These are phyloP conservation scores for Arthrobotrys sphaeroides DNA, from an alignment of 2,329 filamentous ascomycete genomes.

Conservation along the genomic window DNA sequence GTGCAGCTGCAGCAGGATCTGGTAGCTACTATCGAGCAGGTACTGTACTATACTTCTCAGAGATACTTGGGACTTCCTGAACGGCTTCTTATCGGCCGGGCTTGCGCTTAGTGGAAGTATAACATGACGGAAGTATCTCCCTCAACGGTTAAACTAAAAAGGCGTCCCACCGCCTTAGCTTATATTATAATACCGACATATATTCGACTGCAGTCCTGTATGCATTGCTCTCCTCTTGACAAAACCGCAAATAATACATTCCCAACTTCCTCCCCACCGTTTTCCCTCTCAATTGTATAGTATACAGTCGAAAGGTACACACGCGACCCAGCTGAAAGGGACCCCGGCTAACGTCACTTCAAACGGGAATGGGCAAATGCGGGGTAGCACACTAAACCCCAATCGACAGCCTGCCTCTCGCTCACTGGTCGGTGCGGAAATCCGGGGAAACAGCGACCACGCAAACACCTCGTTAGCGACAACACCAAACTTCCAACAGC, in stretches of 20 bases:
- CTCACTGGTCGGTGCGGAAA: slow-evolving; percentile 21
- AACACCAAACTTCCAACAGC: slow-evolving; percentile 30
- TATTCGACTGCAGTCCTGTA: no score
- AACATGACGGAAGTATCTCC: background rate
- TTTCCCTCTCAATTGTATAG: background rate
- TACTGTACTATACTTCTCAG: background rate
- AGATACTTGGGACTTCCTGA: background rate
- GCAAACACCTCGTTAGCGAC: background rate
- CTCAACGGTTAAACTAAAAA: background rate
- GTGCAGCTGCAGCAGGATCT: background rate
- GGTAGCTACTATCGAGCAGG: background rate
- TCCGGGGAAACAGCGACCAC: slow-evolving; percentile 41
- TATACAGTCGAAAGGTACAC: slow-evolving; percentile 12
- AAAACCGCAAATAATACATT: background rate
- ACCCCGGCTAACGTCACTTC: slow-evolving; percentile 38
- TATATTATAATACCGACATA: no score
- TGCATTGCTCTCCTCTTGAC: background rate
- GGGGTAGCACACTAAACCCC: slow-evolving; percentile 39
- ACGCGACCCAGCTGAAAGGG: slow-evolving; percentile 26
- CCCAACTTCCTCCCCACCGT: background rate
- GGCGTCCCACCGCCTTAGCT: background rate
- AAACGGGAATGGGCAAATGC: slow-evolving; percentile 51
- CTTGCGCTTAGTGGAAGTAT: background rate
- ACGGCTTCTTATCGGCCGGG: background rate
- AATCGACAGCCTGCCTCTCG: background rate